phyloP scores from a whole-genome alignment of 108 stramenopile species.

The Stephanodiscus triporus region DNA sequence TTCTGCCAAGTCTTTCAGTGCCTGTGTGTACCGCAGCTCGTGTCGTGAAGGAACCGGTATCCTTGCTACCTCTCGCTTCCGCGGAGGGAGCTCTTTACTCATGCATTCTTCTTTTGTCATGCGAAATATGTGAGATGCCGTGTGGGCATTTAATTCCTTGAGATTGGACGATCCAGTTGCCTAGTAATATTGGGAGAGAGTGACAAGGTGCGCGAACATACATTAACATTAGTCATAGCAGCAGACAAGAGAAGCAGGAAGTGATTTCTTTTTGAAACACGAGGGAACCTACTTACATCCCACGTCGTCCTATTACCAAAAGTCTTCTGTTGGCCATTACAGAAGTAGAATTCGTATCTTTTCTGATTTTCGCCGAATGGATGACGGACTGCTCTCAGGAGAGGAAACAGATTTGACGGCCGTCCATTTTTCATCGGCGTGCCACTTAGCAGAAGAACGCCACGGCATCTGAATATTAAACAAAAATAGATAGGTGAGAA shows the following conservation, averaged over 20 bases:
- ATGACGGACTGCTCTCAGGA: conserved; percentile 75
- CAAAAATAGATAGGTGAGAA: neutral
- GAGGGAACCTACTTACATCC: too few relatives aligned
- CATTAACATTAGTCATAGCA: too few relatives aligned
- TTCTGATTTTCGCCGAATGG: conserved; percentile 80
- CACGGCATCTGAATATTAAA: conserved; percentile 54
- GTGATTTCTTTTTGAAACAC: too few relatives aligned
- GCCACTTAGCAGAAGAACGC: conserved; percentile 78
- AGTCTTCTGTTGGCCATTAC: conserved; percentile 60
- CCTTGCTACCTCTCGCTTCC: conserved; percentile 60
- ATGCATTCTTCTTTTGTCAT: conserved; percentile 88
- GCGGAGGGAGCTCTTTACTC: conserved; percentile 61
- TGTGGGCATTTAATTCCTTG: conserved; percentile 45
- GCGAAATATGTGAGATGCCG: conserved; percentile 71
- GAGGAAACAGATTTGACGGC: conserved; percentile 81
- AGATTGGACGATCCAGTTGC: conserved; percentile 51
- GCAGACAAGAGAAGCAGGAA: too few relatives aligned
- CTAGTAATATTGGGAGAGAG: too few relatives aligned
- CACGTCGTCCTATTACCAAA: conserved; percentile 25
- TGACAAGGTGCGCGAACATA: too few relatives aligned
- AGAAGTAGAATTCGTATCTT: conserved; percentile 76
- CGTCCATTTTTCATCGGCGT: conserved; percentile 95
- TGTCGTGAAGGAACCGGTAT: conserved; percentile 64
- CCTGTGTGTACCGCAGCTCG: conserved; percentile 59
- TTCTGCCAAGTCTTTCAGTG: conserved; percentile 64